These are phyloP conservation scores for Solanum chiquidenum DNA, from an alignment of 257 asterid genomes.

Conservation along the genomic window DNA sequence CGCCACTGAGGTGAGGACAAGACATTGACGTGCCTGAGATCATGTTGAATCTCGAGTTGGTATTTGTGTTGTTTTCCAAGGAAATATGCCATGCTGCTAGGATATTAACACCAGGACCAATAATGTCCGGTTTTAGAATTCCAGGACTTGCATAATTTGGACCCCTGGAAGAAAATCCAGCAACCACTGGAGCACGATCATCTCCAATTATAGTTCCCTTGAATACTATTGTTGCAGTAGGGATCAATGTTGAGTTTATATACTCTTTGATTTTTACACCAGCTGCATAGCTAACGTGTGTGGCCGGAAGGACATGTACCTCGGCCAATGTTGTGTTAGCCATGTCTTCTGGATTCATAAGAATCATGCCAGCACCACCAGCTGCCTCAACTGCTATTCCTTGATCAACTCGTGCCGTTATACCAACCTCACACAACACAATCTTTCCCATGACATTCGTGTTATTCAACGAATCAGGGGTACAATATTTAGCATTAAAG, in stretches of 20 bases:
- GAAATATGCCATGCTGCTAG: slow-evolving; percentile 21
- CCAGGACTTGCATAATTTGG: slow-evolving; percentile 17
- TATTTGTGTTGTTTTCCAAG: not conserved
- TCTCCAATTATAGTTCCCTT: slow-evolving; percentile 21
- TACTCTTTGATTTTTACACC: slow-evolving; percentile 15
- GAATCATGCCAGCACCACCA: slow-evolving; percentile 37
- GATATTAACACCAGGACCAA: slow-evolving; percentile 23
- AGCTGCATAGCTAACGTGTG: slow-evolving; percentile 9
- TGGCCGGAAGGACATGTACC: slow-evolving; percentile 15
- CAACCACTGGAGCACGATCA: slow-evolving; percentile 9
- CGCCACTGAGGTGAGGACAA: slow-evolving; percentile 31
- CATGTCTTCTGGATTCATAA: not conserved
- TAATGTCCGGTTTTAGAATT: slow-evolving; percentile 24
- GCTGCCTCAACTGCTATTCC: slow-evolving; percentile 17
- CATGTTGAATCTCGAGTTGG: slow-evolving; percentile 5
- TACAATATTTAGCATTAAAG: not conserved
- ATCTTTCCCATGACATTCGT: slow-evolving; percentile 12
- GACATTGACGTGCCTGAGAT: slow-evolving; percentile 31
- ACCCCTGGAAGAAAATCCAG: slow-evolving; percentile 29
- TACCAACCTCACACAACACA: slow-evolving; percentile 17
- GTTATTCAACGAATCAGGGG: slow-evolving; percentile 3
- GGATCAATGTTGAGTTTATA: slow-evolving; percentile 2
- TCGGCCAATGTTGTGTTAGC: slow-evolving; percentile 6
- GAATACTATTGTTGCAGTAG: slow-evolving; percentile 11
- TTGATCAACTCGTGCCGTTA: not conserved